Conservation (phyloP, 352 stramenopile genomes). For the Pythium vanterpoolii region DNA sequence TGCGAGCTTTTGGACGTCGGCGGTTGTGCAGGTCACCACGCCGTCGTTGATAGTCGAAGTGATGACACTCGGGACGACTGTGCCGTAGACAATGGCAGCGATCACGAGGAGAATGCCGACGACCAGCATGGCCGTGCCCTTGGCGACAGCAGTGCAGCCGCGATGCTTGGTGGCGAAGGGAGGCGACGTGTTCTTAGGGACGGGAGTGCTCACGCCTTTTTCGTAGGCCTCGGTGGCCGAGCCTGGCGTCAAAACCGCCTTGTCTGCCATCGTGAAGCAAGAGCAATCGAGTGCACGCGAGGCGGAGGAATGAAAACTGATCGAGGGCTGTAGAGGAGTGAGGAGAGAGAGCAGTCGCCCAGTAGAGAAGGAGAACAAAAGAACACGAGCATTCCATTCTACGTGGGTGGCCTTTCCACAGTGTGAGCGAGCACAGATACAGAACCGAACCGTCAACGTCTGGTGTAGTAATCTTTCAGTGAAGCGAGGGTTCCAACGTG, state of each 20-base stretch:
- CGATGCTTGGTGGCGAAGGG: background rate
- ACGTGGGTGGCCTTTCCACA: too few species aligned
- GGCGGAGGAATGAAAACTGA: background rate
- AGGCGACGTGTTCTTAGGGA: background rate
- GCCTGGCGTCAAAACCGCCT: conserved; percentile 16
- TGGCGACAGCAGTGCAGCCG: conserved; percentile 36
- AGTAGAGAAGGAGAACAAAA: too few species aligned
- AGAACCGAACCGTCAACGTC: too few species aligned
- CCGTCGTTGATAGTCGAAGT: conserved; percentile 33
- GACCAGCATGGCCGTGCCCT: conserved; percentile 32
- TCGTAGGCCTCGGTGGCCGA: conserved; percentile 25
- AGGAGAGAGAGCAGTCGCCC: too few species aligned
- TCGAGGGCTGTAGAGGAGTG: too few species aligned
- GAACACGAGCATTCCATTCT: too few species aligned
- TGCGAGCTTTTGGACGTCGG: conserved; percentile 34
- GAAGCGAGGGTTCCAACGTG: too few species aligned
- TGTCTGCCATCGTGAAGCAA: conserved; percentile 1
- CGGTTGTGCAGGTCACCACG: conserved; percentile 38
- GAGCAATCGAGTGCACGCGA: background rate
- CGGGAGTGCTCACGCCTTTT: conserved; percentile 18
- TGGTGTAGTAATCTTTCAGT: too few species aligned
- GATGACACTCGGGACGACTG: conserved; percentile 48
- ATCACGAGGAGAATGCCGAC: conserved; percentile 38
- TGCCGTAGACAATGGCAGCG: conserved; percentile 50
- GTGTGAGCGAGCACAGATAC: too few species aligned